Conservation (phyloP, 495 filamentous ascomycete genomes). For the Aspergillus heteromorphus region DNA sequence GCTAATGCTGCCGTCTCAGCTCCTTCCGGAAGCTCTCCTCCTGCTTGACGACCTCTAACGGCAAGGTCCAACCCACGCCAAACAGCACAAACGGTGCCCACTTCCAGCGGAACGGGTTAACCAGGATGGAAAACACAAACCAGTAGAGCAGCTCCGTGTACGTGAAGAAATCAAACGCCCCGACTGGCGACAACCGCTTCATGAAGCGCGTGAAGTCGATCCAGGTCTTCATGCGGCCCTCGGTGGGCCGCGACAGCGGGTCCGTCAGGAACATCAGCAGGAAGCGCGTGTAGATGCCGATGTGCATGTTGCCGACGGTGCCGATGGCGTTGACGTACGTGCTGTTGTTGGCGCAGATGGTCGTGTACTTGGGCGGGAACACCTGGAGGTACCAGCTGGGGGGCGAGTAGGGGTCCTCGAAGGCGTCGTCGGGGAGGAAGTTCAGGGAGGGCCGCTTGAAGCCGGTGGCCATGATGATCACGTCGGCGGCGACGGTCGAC, state of each 20-base stretch:
- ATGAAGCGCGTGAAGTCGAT: slow-evolving; percentile 76
- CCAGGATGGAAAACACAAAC: slow-evolving; percentile 70
- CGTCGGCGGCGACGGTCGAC: slow-evolving; percentile 59
- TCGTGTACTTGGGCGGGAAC: slow-evolving; percentile 59
- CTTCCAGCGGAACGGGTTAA: slow-evolving; percentile 84
- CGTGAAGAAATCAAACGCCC: slow-evolving; percentile 82
- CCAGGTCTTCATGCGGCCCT: slow-evolving; percentile 77
- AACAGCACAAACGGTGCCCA: slow-evolving; percentile 71
- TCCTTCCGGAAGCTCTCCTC: slow-evolving; percentile 50
- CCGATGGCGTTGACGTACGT: slow-evolving; percentile 81
- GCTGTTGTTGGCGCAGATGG: slow-evolving; percentile 74
- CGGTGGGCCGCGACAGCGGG: slow-evolving; percentile 63
- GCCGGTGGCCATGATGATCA: slow-evolving; percentile 81
- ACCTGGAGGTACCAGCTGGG: slow-evolving; percentile 87
- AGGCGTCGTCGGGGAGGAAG: slow-evolving; percentile 68
- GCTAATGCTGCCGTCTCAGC: slow-evolving; percentile 26
- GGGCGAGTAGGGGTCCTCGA: slow-evolving; percentile 64
- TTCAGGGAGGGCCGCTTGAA: slow-evolving; percentile 65
- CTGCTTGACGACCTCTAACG: slow-evolving; percentile 55
- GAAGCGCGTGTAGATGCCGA: slow-evolving; percentile 82
- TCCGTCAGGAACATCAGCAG: slow-evolving; percentile 82
- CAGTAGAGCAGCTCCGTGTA: slow-evolving; percentile 80
- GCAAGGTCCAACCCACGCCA: slow-evolving; percentile 63
- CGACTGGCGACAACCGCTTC: slow-evolving; percentile 62
- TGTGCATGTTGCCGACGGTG: slow-evolving; percentile 76